Conservation (phyloP, 1,139 yeast genomes). For the Pichiaceae sp. region DNA sequence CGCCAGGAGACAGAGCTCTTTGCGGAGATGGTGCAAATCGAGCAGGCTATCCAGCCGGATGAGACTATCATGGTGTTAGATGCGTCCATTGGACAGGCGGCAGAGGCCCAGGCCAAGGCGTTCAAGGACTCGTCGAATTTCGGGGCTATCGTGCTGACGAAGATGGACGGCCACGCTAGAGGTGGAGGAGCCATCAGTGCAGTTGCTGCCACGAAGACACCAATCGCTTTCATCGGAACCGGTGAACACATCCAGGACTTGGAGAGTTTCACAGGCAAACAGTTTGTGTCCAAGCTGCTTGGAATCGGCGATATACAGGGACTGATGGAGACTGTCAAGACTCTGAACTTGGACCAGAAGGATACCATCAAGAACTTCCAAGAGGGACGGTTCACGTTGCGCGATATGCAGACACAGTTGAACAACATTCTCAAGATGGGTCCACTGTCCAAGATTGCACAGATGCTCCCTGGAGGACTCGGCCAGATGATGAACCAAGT, state of each 20-base stretch:
- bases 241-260: conserved; percentile 95
- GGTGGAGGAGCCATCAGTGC: conserved; percentile 99
- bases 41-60: conserved; percentile 76
- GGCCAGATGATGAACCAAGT: conserved; percentile 77
- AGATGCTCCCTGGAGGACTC: conserved; percentile 93
- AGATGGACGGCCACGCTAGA: conserved; percentile 98
- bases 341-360: conserved; percentile 82
- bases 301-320: conserved; percentile 97
- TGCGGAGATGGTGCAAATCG: conserved; percentile 90
- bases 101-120: conserved; percentile 89
- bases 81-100: conserved; percentile 98
- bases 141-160: conserved; percentile 91
- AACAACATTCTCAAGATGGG: conserved; percentile 95
- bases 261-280: conserved; percentile 84
- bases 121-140: conserved; percentile 89
- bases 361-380: conserved; percentile 89
- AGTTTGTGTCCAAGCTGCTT: conserved; percentile 78
- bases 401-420: conserved; percentile 93
- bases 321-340: conserved; percentile 86
- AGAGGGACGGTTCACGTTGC: conserved; percentile 88
- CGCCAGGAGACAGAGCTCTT: conserved; percentile 89
- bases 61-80: conserved; percentile 97
- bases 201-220: conserved; percentile 94
- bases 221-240: conserved; percentile 95
- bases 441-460: conserved; percentile 85